These are phyloP conservation scores for Ananas comosus DNA, from an alignment of 176 grass and related monocot genomes.

Conservation along the genomic window DNA sequence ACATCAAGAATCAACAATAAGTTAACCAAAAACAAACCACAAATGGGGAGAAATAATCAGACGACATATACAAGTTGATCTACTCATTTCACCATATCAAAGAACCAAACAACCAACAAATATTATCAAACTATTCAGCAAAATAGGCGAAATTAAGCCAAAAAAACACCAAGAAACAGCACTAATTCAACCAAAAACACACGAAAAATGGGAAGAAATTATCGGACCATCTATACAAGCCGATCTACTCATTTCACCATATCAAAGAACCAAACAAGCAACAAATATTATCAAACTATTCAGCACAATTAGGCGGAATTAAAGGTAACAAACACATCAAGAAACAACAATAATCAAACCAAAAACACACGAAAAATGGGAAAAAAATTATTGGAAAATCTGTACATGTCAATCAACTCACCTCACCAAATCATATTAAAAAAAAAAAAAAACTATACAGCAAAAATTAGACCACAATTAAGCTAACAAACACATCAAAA, in stretches of 20 bases:
- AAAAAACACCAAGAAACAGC: neutral
- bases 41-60: neutral
- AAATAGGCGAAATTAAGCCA: neutral
- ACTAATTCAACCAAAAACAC: neutral
- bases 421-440: neutral
- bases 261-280: neutral
- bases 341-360: neutral
- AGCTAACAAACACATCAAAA: neutral
- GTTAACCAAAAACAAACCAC: neutral
- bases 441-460: too few relatives aligned
- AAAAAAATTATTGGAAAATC: neutral
- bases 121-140: too few relatives aligned
- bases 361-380: neutral
- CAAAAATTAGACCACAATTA: neutral
- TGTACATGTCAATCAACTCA: neutral
- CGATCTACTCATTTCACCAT: neutral
- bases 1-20: neutral
- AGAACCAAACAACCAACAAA: too few relatives aligned
- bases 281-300: too few relatives aligned
- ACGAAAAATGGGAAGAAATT: neutral
- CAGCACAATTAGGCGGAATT: neutral
- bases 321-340: neutral
- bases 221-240: neutral
- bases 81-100: neutral
- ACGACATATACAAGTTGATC: neutral